phyloP scores from a whole-genome alignment of 208 protist species.

The Trypanosoma melophagium region DNA sequence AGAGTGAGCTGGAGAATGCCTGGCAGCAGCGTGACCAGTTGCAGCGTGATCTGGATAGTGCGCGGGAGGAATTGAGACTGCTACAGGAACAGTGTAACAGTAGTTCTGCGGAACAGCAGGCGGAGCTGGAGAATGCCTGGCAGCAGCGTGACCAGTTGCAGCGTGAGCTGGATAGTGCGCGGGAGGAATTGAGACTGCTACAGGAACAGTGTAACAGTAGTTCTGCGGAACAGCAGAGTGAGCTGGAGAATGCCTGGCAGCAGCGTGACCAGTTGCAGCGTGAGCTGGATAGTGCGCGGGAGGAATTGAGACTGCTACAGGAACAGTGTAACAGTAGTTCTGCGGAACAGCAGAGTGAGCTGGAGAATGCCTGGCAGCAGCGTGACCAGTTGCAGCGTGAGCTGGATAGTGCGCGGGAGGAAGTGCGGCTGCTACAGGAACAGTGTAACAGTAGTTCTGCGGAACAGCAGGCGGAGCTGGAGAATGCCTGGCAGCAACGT shows the following conservation, averaged over 20 bases:
- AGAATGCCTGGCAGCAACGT: neutral
- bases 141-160: neutral
- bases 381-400: constrained; percentile 16
- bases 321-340: too few species aligned
- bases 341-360: constrained; percentile 6
- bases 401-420: neutral
- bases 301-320: too few species aligned
- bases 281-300: too few species aligned
- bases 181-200: too few species aligned
- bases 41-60: too few species aligned
- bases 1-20: neutral
- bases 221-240: too few species aligned
- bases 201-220: too few species aligned
- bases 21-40: neutral
- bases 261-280: too few species aligned
- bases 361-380: constrained; percentile 1
- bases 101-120: neutral
- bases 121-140: constrained; percentile 3
- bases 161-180: neutral
- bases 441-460: neutral
- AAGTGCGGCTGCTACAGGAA: constrained; percentile 8
- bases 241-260: too few species aligned
- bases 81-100: neutral
- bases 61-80: too few species aligned
- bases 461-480: constrained; percentile 5